These are phyloP conservation scores for Umbelopsis sp. DNA, from an alignment of 371 early-diverging fungal species.

Conservation along the genomic window DNA sequence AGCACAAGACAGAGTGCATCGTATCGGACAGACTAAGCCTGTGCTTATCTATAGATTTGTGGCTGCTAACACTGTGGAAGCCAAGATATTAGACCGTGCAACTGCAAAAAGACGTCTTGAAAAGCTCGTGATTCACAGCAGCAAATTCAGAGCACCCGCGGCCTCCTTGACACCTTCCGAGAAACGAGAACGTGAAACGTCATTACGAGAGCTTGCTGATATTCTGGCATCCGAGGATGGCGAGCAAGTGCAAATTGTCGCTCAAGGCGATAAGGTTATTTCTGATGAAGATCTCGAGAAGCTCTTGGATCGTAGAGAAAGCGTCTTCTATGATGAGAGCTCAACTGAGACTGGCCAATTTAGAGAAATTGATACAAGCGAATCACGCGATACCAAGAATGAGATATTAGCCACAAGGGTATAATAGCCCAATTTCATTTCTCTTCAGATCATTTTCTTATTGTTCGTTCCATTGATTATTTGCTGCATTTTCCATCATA, in stretches of 20 bases:
- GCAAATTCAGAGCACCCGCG: conserved; percentile 66
- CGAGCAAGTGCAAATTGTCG: conserved; percentile 65
- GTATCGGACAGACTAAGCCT: conserved; percentile 93
- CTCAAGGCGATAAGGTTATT: conserved; percentile 67
- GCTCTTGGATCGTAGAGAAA: conserved; percentile 69
- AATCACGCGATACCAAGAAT: conserved; percentile 46
- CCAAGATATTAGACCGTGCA: conserved; percentile 77
- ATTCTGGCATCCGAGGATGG: conserved; percentile 72
- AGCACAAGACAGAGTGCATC: conserved; percentile 96
- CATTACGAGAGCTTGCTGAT: conserved; percentile 71
- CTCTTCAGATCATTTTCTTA: neutral
- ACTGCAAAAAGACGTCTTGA: conserved; percentile 88
- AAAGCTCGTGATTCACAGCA: conserved; percentile 86
- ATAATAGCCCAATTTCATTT: neutral
- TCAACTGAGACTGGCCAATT: conserved; percentile 40
- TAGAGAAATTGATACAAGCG: conserved; percentile 45
- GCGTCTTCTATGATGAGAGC: conserved; percentile 52
- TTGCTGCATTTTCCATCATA: neutral
- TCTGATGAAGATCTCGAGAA: conserved; percentile 71
- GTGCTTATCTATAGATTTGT: conserved; percentile 91
- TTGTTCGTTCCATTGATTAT: neutral
- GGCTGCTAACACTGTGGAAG: conserved; percentile 86
- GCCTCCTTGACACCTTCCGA: conserved; percentile 20
- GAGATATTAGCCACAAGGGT: conserved; percentile 48
- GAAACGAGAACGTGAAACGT: conserved; percentile 33